Base-by-base conservation (phyloP, 225 moss, liverwort and hornwort species). In the Anthoceros angustus region DNA sequence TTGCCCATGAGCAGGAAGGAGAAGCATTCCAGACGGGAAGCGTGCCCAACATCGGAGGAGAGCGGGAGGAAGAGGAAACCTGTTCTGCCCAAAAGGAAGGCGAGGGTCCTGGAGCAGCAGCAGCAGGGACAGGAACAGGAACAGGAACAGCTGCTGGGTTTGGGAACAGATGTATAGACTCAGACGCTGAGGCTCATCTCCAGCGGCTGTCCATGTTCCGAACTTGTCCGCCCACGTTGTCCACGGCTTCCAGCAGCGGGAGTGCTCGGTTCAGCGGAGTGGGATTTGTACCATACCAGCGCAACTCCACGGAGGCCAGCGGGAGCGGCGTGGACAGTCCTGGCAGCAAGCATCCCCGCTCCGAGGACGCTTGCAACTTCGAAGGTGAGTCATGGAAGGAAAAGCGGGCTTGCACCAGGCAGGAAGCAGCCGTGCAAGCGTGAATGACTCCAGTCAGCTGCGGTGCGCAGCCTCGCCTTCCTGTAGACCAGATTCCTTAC, bases 321-420 rank as follows among this genome's bases (percentile, higher is more conserved):
- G 32, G 32, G 32, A 32, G 32, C 32, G 32, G 32, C 2, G 32
- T 32, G 32, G 32, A 32, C 32, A 32, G 32, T 4, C 32, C 32
- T 32, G 32, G 32, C 46, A 48, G 46, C 46, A 48, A 48, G 46
- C 46, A 48, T 48, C 46, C 46, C 46, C 46, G 46, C 46, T 48
- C 46, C 46, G 46, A 48, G 12, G 46, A 48, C 5, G 46, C 46
- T 6, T 48, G 46, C 46, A 48, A 48, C 46, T 48, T 48, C 46
- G 14, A 48, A 48, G 18, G 46, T 48, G 46, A 18, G 46, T 48
- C 46, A 6, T 48, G 46, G 46, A 48, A 48, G 46, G 14, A 48
- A 48, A 48, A 12, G 46, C 18, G 46, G 14, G 18, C 12, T 48
- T 18, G 18, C 14, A 18, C 46, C 46, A 12, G 46, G 46, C 46